Evolutionary conservation across 805 yeast genomes (phyloP), one percentile per base, ranked within the genome.

Genomic region (Kodamaea restingae): DNA sequence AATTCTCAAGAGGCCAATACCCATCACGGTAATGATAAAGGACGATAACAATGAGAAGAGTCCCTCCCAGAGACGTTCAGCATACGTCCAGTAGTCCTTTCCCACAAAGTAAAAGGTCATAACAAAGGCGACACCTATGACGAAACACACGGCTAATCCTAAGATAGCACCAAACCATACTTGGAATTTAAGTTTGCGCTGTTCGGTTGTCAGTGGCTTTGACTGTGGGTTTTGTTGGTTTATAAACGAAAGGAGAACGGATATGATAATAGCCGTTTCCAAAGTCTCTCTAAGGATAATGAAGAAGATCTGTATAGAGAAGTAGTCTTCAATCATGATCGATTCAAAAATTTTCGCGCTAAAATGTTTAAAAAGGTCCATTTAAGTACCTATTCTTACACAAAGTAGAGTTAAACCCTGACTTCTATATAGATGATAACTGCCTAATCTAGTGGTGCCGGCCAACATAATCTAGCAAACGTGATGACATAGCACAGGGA

Each of bases 41-140:
- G 93, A 77, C 3, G 95, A 88, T 21, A 88, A 58, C 10, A 90
- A 70, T 49, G 91, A 83, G 54, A 88, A 79, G 1, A 80, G 62
- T 6, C 95, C 95, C 56, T 88, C 97, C 85, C 95, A 88, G 38
- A 86, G 70, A 51, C 93, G 78, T 57, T 88, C 97, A 29, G 96
- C 83, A 43, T 79, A 65, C 7, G 90, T 76, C 96, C 96, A 88
- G 39, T 86, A 64, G 61, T 88, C 95, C 18, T 81, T 78, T 11
- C 96, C 96, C 21, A 90, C 63, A 32, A 80, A 55, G 52, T 88
- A 87, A 59, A 88, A 88, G 4, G 80, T 67, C 8, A 71, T 61
- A 22, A 88, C 78, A 55, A 88, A 84, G 0, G 76, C 58, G 3
- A 81, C 76, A 3, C 97, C 97, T 24, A 88, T 73, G 4, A 83